Conservation (phyloP, 2,329 filamentous ascomycete species). For the Dothideomycetes sp. region DNA sequence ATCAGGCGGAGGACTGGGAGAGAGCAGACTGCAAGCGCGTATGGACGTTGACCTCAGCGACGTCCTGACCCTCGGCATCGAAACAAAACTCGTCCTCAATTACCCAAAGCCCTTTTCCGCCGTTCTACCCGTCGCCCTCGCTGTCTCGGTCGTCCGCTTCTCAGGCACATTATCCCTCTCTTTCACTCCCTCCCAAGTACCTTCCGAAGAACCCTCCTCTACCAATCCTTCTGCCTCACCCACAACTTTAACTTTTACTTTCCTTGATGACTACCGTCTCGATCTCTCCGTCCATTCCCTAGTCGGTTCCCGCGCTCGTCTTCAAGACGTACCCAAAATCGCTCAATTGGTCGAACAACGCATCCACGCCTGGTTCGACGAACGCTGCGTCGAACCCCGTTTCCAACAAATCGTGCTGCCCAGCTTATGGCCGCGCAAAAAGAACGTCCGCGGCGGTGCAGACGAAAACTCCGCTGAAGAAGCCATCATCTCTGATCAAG, state of each 20-base stretch:
- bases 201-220: constrained; percentile 16
- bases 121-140: constrained; percentile 80
- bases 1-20: constrained; percentile 46
- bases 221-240: constrained; percentile 20
- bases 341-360: constrained; percentile 72
- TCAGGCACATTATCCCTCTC: constrained; percentile 90
- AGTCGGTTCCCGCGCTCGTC: constrained; percentile 65
- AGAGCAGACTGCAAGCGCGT: constrained; percentile 75
- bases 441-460: constrained; percentile 67
- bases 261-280: constrained; percentile 77
- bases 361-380: constrained; percentile 80
- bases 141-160: constrained; percentile 86
- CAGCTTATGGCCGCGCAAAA: constrained; percentile 74
- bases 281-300: constrained; percentile 75
- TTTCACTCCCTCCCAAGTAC: constrained; percentile 61
- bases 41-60: constrained; percentile 98
- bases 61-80: constrained; percentile 86
- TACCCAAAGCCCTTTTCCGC: constrained; percentile 86
- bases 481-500: constrained; percentile 9
- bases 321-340: constrained; percentile 84
- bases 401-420: constrained; percentile 82
- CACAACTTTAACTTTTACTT: constrained; percentile 90
- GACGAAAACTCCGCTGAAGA: constrained; percentile 36
- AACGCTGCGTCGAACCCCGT: constrained; percentile 72
- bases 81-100: constrained; percentile 89